Conservation (phyloP, 345 rosid genomes). For the Tarenaya hassleriana region DNA sequence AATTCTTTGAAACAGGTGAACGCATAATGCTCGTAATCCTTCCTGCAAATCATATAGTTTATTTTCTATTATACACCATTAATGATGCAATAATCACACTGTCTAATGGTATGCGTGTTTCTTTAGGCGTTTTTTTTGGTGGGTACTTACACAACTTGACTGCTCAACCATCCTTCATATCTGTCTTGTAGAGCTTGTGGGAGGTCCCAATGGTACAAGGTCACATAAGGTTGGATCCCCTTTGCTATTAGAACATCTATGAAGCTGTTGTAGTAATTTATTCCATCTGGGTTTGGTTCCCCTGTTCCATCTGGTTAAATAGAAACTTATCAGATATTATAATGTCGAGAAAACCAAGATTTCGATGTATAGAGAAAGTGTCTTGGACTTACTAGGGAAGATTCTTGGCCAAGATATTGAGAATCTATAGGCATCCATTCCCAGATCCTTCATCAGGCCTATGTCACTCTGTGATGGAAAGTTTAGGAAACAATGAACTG, state of each 20-base stretch:
- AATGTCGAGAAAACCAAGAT: not conserved
- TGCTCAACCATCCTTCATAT: slow-evolving; percentile 79
- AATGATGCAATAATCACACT: not conserved
- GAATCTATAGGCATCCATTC: slow-evolving; percentile 89
- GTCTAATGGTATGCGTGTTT: slow-evolving; percentile 7
- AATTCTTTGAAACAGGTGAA: slow-evolving; percentile 74
- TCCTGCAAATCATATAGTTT: slow-evolving; percentile 36
- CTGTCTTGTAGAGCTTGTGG: slow-evolving; percentile 86
- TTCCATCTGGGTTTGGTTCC: slow-evolving; percentile 57
- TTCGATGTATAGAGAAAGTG: not conserved
- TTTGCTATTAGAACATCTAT: slow-evolving; percentile 61
- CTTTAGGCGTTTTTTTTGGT: slow-evolving; percentile 7
- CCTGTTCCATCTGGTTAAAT: slow-evolving; percentile 71
- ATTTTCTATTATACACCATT: too few species aligned
- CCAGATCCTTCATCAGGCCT: slow-evolving; percentile 78
- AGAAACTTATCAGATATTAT: slow-evolving; percentile 3
- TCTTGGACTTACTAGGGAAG: slow-evolving; percentile 55
- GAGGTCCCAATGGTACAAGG: slow-evolving; percentile 97
- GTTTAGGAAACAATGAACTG: not conserved
- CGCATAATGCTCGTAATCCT: slow-evolving; percentile 67
- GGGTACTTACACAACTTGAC: slow-evolving; percentile 53
- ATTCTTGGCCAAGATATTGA: slow-evolving; percentile 95
- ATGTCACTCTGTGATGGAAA: slow-evolving; percentile 53
- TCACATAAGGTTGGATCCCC: slow-evolving; percentile 86
- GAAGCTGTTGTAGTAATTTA: slow-evolving; percentile 59